phyloP scores from a whole-genome alignment of 352 stramenopile genomes.

The Phytopythium litorale region DNA sequence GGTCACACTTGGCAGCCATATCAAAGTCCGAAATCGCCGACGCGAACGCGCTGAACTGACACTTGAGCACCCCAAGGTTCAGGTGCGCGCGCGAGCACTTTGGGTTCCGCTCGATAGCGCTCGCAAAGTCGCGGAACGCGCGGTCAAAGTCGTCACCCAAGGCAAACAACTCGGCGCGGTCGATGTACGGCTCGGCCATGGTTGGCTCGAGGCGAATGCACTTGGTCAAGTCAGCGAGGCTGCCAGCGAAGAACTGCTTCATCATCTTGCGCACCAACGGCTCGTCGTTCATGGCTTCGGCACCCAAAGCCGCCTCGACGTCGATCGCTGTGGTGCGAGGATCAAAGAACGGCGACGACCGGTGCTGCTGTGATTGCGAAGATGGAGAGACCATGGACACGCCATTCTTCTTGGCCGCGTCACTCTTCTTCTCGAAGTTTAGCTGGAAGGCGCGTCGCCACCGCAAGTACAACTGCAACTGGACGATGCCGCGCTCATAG shows the following conservation, averaged over 20 bases:
- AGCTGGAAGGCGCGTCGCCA: constrained; percentile 54
- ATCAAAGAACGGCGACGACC: constrained; percentile 36
- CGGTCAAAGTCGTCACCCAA: constrained; percentile 56
- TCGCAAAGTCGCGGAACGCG: constrained; percentile 58
- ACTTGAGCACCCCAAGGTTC: constrained; percentile 73
- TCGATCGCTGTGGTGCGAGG: constrained; percentile 32
- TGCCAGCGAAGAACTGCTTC: constrained; percentile 43
- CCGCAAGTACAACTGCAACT: constrained; percentile 65
- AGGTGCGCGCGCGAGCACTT: constrained; percentile 50
- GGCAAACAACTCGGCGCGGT: constrained; percentile 62
- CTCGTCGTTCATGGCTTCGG: constrained; percentile 49
- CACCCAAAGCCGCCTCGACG: constrained; percentile 38
- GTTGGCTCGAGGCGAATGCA: constrained; percentile 57
- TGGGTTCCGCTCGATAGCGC: constrained; percentile 44
- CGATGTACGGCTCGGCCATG: constrained; percentile 55
- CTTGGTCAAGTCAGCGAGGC: constrained; percentile 56
- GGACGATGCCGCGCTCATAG: constrained; percentile 72
- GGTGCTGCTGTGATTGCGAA: background rate
- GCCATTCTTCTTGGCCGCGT: background rate
- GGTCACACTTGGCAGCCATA: constrained; percentile 45
- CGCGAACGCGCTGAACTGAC: constrained; percentile 60
- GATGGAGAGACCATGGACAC: background rate
- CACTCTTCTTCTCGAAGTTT: constrained; percentile 25
- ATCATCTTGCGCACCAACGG: constrained; percentile 40
- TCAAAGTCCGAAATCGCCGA: constrained; percentile 70